A percentile compares a stretch with the other conserved stretches of the same genome.
Evolutionary conservation across 2,329 filamentous ascomycete species (phyloP).

Genomic region (Claviceps quebecensis): DNA sequence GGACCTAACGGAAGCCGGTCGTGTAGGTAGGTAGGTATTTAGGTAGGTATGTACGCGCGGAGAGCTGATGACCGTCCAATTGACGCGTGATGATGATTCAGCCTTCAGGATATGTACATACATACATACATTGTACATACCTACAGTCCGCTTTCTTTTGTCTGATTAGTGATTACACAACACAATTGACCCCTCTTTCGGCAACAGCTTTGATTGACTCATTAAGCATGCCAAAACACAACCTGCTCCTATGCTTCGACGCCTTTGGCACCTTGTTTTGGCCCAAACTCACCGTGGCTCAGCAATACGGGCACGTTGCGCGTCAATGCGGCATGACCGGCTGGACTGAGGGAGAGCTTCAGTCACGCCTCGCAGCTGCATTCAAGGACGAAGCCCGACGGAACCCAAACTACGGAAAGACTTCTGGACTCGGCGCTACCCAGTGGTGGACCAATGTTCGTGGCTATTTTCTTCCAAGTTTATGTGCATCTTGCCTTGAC

Average conservation of each 20-base stretch:
- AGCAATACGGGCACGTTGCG: slow-evolving; percentile 41
- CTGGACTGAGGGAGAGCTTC: slow-evolving; percentile 27
- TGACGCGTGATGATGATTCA: too few species aligned
- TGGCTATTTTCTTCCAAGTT: background rate
- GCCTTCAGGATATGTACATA: too few species aligned
- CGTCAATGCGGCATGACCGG: slow-evolving; percentile 31
- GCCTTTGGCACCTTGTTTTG: slow-evolving; percentile 51
- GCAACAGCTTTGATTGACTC: background rate
- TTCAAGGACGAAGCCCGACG: slow-evolving; percentile 31
- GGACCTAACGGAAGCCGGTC: too few species aligned
- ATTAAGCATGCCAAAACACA: slow-evolving; percentile 14
- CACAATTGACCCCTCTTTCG: background rate
- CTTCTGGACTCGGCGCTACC: slow-evolving; percentile 32
- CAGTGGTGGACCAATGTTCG: slow-evolving; percentile 47
- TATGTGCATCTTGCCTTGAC: background rate
- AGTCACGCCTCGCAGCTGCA: slow-evolving; percentile 21
- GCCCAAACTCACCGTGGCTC: slow-evolving; percentile 33
- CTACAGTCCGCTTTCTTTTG: slow-evolving; percentile 1
- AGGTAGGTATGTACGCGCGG: too few species aligned
- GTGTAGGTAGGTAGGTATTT: too few species aligned
- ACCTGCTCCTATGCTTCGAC: slow-evolving; percentile 47
- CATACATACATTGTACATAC: too few species aligned
- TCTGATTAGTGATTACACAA: too few species aligned
- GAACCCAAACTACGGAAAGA: slow-evolving; percentile 47
- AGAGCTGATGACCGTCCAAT: too few species aligned